Evolutionary conservation across 139 green algal species (phyloP).

Genomic region (Desmodesmus armatus): DNA sequence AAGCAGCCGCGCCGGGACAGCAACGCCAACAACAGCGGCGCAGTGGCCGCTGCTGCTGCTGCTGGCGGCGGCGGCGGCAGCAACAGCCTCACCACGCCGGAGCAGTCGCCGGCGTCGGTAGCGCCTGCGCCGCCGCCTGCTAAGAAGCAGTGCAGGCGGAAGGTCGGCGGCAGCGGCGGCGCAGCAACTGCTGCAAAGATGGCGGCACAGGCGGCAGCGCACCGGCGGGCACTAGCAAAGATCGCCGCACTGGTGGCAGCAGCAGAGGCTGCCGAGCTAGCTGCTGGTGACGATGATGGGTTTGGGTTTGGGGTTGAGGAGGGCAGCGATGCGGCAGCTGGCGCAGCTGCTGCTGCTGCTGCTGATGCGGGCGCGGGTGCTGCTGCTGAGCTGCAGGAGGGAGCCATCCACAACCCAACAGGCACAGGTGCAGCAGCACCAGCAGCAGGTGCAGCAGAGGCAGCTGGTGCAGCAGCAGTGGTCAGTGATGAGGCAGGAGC

Average conservation of each 20-base stretch:
- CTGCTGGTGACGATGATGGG: not conserved
- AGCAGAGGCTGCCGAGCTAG: conserved; percentile 4
- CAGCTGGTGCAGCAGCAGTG: not conserved
- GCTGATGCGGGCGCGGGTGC: not conserved
- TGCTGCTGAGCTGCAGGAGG: not conserved
- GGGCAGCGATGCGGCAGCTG: not conserved
- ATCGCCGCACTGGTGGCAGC: not conserved
- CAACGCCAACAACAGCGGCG: no score
- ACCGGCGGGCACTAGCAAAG: not conserved
- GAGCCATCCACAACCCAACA: not conserved
- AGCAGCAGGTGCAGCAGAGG: not conserved
- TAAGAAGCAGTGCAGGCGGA: not conserved
- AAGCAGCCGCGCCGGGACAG: no score
- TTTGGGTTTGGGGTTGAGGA: not conserved
- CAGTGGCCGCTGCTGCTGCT: no score
- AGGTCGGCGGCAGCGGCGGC: not conserved
- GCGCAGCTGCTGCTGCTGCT: not conserved
- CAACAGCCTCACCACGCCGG: not conserved
- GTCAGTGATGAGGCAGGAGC: not conserved
- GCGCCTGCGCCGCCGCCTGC: not conserved
- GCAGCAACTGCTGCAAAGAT: not conserved
- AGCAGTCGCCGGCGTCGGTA: not conserved
- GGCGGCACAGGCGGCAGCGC: not conserved
- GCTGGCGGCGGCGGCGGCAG: not conserved
- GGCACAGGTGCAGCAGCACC: not conserved